These are phyloP conservation scores for Brettanomyces sp. DNA, from an alignment of 805 yeast genomes.

Conservation along the genomic window DNA sequence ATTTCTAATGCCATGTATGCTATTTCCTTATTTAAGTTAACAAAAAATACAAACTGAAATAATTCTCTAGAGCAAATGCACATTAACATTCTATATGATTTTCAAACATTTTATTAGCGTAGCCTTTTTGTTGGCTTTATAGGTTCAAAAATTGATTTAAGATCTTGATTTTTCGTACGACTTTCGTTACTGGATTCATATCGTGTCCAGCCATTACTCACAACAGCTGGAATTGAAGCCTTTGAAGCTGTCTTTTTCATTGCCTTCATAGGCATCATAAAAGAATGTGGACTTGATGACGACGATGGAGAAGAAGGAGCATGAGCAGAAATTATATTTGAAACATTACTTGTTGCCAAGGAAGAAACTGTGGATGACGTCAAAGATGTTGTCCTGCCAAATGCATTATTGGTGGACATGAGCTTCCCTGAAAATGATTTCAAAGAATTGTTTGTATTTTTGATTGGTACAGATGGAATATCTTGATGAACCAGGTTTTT, in stretches of 20 bases:
- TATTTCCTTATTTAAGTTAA: too few relatives aligned
- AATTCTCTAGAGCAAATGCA: background rate
- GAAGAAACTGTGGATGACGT: too few relatives aligned
- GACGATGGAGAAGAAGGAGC: background rate
- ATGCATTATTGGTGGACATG: too few relatives aligned
- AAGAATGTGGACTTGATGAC: background rate
- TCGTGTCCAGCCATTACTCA: slow-evolving; percentile 1
- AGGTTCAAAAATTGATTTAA: slow-evolving; percentile 3
- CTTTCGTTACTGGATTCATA: background rate
- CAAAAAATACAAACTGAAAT: background rate
- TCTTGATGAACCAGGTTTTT: too few relatives aligned
- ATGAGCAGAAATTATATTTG: too few relatives aligned
- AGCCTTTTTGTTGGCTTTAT: slow-evolving; percentile 16
- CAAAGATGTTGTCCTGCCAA: too few relatives aligned
- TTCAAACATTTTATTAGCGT: background rate
- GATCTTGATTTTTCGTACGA: too few relatives aligned
- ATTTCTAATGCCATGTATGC: too few relatives aligned
- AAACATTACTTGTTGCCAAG: too few relatives aligned
- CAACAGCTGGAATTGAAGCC: slow-evolving; percentile 2
- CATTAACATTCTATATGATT: background rate
- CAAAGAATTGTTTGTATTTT: too few relatives aligned
- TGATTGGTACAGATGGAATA: too few relatives aligned
- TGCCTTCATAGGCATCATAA: slow-evolving; percentile 18
- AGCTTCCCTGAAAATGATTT: too few relatives aligned
- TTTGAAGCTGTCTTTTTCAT: slow-evolving; percentile 6